Base-by-base conservation (phyloP, 2,329 filamentous ascomycete species). In the Triangularia verruculosa region DNA sequence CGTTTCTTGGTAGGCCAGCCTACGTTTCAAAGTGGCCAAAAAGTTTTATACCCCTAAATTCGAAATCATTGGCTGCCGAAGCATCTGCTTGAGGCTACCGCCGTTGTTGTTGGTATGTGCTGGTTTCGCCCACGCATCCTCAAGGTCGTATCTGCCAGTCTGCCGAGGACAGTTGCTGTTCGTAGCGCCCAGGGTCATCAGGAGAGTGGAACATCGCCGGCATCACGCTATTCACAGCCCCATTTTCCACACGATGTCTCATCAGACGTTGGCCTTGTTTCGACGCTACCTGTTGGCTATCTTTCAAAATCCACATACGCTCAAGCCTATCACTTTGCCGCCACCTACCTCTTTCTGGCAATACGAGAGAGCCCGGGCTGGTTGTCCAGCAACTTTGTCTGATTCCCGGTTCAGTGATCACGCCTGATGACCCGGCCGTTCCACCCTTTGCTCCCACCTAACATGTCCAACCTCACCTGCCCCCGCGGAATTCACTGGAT, bases 401-500 rank as follows among this genome's bases (percentile, higher is more conserved):
- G 20, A 9, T 17, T 17, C 39, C 39, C 3, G 17, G 39, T 9
- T 47, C 39, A 17, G 6, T 9, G n/a, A 47, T 22, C n/a, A 47
- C 39, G 13, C 39, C 17, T 20, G 39, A 2, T 47, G 39, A 20
- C 13, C 39, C 39, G n/a, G 39, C 9, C 39, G n/a, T 9, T 47
- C 39, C 39, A 47, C 9, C 22, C 15, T 15, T 24, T 27, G 22
- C 25, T 54, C 15, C 71, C 20, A 72, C 75, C 22, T 61, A 6
- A 61, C 59, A 32, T 54, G 7, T 8, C 53, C 58, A 24, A 20
- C 47, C 30, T 66, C 62, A 1, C 68, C 70, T 61, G 66, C 70
- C 63, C 71, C 71, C 7, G 67, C 64, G 58, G 65, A 66, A 39
- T 70, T 68, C 24, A 66, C 66, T 47, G 11, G 27, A 24, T 59